Conservation (phyloP, 306 rosid genomes). For the Gleditsia sinensis region DNA sequence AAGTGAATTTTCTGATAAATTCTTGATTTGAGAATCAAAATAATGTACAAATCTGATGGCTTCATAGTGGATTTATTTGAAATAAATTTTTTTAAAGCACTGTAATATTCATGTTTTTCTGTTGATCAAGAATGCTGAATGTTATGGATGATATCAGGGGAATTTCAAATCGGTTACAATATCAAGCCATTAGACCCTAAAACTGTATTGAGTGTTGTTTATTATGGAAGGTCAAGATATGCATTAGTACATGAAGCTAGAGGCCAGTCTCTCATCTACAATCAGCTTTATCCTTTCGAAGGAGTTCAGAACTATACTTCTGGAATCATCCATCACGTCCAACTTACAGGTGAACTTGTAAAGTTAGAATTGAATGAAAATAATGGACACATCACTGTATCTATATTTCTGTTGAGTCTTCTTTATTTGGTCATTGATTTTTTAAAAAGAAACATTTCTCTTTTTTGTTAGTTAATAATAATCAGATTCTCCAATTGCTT, state of each 20-base stretch:
- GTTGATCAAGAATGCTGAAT: background rate
- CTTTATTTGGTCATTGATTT: background rate
- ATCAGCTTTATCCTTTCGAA: constrained; percentile 76
- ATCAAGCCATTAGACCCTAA: constrained; percentile 71
- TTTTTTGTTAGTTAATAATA: background rate
- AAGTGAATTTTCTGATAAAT: background rate
- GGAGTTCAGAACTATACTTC: constrained; percentile 89
- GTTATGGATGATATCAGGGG: constrained; percentile 50
- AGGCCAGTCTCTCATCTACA: constrained; percentile 72
- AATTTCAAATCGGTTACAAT: constrained; percentile 70
- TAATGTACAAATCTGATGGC: background rate
- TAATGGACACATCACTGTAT: background rate
- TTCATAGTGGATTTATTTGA: background rate
- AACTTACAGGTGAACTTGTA: constrained; percentile 55
- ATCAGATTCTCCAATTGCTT: background rate
- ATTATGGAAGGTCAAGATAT: constrained; percentile 48
- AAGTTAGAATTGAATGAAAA: background rate
- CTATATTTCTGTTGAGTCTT: background rate
- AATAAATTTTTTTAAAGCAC: background rate
- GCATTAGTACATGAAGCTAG: constrained; percentile 53
- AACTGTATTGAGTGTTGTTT: constrained; percentile 62
- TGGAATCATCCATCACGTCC: constrained; percentile 90
- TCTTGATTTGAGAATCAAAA: background rate
- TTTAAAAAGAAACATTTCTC: background rate
- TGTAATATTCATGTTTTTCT: constrained; percentile 8